Evolutionary conservation across 2,329 filamentous ascomycete species (phyloP).

Genomic region (Cercospora citrullina): DNA sequence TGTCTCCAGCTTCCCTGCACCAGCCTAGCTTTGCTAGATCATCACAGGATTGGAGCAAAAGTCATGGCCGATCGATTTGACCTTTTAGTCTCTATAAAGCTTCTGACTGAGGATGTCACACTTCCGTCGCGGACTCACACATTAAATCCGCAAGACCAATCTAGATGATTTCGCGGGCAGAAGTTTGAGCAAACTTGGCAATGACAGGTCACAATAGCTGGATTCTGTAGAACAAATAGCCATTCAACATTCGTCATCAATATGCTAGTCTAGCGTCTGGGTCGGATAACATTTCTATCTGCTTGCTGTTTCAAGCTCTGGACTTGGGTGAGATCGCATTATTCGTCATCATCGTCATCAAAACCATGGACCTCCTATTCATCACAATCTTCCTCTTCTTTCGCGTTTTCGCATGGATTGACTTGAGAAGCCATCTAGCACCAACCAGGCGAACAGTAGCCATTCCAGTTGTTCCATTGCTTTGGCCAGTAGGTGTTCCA

Average conservation of each 20-base stretch:
- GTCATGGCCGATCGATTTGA: not conserved
- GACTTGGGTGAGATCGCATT: not conserved
- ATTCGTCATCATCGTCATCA: slow-evolving; percentile 6
- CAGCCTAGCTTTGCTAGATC: not conserved
- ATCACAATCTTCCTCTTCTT: not conserved
- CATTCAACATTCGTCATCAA: not conserved
- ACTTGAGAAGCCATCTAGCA: slow-evolving; percentile 1
- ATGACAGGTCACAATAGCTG: not conserved
- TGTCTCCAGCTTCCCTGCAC: not conserved
- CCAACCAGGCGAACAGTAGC: not conserved
- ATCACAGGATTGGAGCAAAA: not conserved
- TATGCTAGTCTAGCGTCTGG: slow-evolving; percentile 13
- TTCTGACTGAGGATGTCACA: not conserved
- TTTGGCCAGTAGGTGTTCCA: slow-evolving; percentile 4
- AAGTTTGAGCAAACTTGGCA: not conserved
- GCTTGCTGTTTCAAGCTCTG: slow-evolving; percentile 9
- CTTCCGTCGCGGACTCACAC: not conserved
- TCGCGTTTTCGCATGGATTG: not conserved
- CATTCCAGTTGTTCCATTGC: not conserved
- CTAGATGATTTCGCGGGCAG: not conserved
- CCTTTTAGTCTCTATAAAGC: not conserved
- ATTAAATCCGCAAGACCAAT: not conserved
- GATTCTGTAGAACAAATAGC: not conserved
- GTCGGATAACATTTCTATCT: not conserved
- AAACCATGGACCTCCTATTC: not conserved